Evolutionary conservation across 129 eudicot species (phyloP), one percentile per base, ranked within the genome.

Genomic region (Calendula officinalis): DNA sequence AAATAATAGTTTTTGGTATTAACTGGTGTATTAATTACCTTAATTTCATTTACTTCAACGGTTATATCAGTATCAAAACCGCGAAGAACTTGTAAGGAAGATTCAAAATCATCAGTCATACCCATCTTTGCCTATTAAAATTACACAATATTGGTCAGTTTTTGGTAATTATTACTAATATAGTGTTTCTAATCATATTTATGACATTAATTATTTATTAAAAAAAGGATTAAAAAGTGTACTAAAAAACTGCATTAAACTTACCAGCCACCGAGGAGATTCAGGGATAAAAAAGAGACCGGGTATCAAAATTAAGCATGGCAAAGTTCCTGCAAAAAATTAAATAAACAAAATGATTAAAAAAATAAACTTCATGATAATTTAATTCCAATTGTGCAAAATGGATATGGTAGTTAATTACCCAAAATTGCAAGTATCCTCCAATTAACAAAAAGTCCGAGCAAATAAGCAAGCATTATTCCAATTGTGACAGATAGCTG

Each of bases 231-330:
- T 49, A 13, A 49, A 16, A 50, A 13, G 38, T 9, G 59, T 8
- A 11, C 13, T 16, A 52, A 38, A 17, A 58, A 10, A 50, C 12
- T 47, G 15, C 47, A 75, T 36, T 54, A 57, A 66, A 48, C 87
- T 75, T 79, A 91, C 97, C 94, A 91, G 73, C 97, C 97, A 91
- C 72, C 97, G 70, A 60, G 97, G 97, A 80, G 97, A 91, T 68
- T 91, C 97, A 5, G 97, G 97, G 62, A 91, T 91, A 80, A 91
- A 91, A 77, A 91, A 91, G 59, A 91, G 83, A 61, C 94, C 97
- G 60, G 97, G 97, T 60, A 91, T 91, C 88, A 91, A 75, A 40
- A 84, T 69, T 14, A 85, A 74, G 72, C 97, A 91, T 13, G 97
- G 97, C 70, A 91, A 74, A 60, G 64, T 84, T 82, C 97, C 97